Conservation (phyloP, 2,329 filamentous ascomycete genomes). For the Aureobasidium sp. region DNA sequence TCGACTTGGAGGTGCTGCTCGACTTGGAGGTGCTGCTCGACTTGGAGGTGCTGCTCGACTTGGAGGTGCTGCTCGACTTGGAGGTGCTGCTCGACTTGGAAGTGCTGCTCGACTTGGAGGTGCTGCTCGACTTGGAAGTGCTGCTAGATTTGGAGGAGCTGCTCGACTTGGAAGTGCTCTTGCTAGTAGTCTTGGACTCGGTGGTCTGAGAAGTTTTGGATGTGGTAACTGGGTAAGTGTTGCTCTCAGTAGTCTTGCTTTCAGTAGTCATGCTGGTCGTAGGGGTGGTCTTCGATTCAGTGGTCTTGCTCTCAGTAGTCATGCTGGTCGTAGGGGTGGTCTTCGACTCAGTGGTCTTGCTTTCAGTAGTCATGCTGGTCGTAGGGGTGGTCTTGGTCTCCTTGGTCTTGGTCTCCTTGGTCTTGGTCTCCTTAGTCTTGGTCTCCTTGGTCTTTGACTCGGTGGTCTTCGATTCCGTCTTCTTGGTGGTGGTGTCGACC, state of each 20-base stretch:
- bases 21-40: not conserved
- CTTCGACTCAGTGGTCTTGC: not conserved
- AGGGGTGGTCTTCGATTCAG: not conserved
- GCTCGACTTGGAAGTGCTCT: not conserved
- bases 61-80: not conserved
- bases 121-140: not conserved
- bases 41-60: not conserved
- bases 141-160: not conserved
- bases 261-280: not conserved
- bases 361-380: not conserved
- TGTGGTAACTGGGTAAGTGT: not conserved
- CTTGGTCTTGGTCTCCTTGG: not conserved
- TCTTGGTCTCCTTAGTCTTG: too few species aligned
- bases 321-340: not conserved
- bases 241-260: not conserved
- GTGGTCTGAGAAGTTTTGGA: not conserved
- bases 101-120: not conserved
- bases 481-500: not conserved
- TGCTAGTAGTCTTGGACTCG: not conserved
- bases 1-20: not conserved
- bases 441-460: not conserved
- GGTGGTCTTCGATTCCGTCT: not conserved
- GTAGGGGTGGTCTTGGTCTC: not conserved
- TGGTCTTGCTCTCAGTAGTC: not conserved
- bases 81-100: slow-evolving; percentile 1